A percentile compares a stretch with the other conserved stretches of the same genome.
These are phyloP conservation scores for Penicillium turbatum DNA, from an alignment of 495 filamentous ascomycete species.

Conservation along the genomic window DNA sequence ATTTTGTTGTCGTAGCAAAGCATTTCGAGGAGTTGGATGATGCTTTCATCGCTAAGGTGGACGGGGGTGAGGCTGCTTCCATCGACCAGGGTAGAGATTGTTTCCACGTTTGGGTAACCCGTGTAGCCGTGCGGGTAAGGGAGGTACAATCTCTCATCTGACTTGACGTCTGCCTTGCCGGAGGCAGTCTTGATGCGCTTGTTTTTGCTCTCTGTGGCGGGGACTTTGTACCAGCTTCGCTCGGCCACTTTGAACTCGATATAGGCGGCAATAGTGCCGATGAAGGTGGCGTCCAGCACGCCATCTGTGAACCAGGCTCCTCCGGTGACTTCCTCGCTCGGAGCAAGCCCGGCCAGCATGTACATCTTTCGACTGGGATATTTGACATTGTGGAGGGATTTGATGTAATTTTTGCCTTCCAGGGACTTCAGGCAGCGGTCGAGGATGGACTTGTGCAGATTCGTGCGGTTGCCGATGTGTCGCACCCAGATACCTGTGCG, in stretches of 20 bases:
- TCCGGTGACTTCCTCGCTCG: conserved; percentile 83
- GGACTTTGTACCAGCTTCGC: conserved; percentile 59
- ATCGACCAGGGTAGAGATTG: conserved; percentile 69
- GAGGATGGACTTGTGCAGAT: conserved; percentile 73
- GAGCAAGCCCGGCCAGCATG: conserved; percentile 62
- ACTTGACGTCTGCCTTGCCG: conserved; percentile 31
- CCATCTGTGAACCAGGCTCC: conserved; percentile 91
- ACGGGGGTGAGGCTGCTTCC: conserved; percentile 58
- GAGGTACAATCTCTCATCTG: conserved; percentile 39
- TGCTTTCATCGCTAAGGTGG: conserved; percentile 63
- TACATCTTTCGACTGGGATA: conserved; percentile 60
- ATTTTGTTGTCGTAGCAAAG: conserved; percentile 76
- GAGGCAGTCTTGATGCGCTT: conserved; percentile 45
- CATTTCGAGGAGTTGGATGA: conserved; percentile 76
- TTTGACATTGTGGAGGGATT: conserved; percentile 60
- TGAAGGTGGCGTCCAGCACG: conserved; percentile 80
- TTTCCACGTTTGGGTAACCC: conserved; percentile 69
- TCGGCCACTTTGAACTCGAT: conserved; percentile 68
- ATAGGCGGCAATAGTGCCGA: conserved; percentile 62
- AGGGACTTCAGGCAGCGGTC: conserved; percentile 73
- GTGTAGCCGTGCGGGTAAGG: conserved; percentile 66
- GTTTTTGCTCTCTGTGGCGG: conserved; percentile 25
- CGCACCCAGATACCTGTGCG: conserved; percentile 85
- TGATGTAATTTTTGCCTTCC: conserved; percentile 81
- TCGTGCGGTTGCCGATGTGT: conserved; percentile 66